Evolutionary conservation across 768 basidiomycete species (phyloP), one percentile per base, ranked within the genome.

Genomic region (Mycena venus): DNA sequence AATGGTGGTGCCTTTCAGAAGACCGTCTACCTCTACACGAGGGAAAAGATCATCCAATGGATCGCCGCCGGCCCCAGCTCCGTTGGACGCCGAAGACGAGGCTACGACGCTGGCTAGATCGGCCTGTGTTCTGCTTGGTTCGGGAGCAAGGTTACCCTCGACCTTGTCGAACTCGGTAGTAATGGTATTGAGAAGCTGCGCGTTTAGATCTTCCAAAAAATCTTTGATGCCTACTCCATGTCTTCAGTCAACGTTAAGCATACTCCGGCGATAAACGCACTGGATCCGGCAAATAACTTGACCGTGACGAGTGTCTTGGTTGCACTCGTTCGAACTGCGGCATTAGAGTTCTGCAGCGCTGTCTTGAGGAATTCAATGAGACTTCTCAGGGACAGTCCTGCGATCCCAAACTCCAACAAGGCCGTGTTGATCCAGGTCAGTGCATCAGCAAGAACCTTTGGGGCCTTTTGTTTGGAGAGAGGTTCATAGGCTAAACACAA

Each of bases 11-110:
- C 94, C 94, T 75, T 93, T 94, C 66, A 99, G 86, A 29, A 99
- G 83, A 66, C 90, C 88, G 77, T 99, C 97, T 47, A 99, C 87
- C 79, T 99, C 98, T 47, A 99, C 95, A 32, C 98, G 92, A 31
- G 98, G 98, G 82, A 98, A 98, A 47, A 99, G 87, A 59, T 98
- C 97, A 77, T 99, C 98, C 75, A 99, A 80, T 14, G 97, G 91
- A 82, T 99, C 96, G 10, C 80, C 85, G 9, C 84, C 81, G 38
- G 85, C 84, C 12, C 80, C 83, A 59, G 82, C 83, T 56, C 86
- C 89, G 38, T 86, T 83, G 17, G 86, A 84, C n/a, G 85, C 80
- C 15, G 86, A 82, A 12, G 86, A 80, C 8, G 86, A 81, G 0
- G 88, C 78, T 7, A 85, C 85, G 70, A 91, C 79, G 25, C 85